phyloP scores from a whole-genome alignment of 169 alveolate species.

The Neospora caninum region DNA sequence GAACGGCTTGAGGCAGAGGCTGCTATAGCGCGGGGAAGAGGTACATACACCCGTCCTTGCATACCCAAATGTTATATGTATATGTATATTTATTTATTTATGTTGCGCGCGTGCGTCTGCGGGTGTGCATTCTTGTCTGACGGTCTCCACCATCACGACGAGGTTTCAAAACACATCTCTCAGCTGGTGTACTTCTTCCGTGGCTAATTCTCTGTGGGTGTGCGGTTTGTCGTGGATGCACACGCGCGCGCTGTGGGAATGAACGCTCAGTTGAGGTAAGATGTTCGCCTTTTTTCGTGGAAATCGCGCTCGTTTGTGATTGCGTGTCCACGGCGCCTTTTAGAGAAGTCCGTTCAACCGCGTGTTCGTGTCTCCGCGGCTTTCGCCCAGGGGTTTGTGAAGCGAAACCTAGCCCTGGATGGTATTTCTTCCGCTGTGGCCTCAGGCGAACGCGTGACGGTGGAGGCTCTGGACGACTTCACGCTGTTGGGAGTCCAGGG shows the following conservation, averaged over 20 bases:
- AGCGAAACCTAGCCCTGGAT: background rate
- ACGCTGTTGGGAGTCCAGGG: conserved; percentile 85
- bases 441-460: conserved; percentile 16
- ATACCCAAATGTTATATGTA: background rate
- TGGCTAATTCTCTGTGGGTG: no score
- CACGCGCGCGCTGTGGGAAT: no score
- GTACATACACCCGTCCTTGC: background rate
- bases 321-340: background rate
- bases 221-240: no score
- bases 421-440: background rate
- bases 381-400: no score
- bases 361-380: no score
- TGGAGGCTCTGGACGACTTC: conserved; percentile 45
- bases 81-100: background rate
- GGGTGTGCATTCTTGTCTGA: background rate
- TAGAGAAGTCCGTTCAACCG: no score
- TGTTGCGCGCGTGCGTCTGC: background rate
- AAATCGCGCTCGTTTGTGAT: background rate
- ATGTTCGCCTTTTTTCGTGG: no score
- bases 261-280: no score
- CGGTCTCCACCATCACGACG: no score
- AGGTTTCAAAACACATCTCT: no score
- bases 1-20: background rate
- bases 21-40: background rate
- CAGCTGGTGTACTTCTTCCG: no score